Evolutionary conservation across 257 asterid species (phyloP).

Genomic region (Jasminum sambac): DNA sequence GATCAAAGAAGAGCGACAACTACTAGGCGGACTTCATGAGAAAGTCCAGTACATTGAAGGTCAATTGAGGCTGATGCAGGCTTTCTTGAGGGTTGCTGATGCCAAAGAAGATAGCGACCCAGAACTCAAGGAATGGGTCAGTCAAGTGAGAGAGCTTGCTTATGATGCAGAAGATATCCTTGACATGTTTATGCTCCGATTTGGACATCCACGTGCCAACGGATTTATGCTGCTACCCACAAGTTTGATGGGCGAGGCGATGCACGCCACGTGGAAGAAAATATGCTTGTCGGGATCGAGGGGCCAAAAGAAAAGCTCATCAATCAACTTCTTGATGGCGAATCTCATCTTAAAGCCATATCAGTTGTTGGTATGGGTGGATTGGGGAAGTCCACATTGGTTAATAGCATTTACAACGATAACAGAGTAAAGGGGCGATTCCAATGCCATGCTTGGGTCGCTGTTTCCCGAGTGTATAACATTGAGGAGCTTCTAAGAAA

Average conservation of each 20-base stretch:
- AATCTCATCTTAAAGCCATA: no score
- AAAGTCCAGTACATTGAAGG: slow-evolving; percentile 27
- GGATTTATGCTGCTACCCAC: not conserved
- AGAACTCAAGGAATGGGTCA: slow-evolving; percentile 35
- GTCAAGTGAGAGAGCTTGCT: slow-evolving; percentile 39
- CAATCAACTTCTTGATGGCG: not conserved
- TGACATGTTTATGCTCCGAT: slow-evolving; percentile 24
- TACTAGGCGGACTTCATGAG: slow-evolving; percentile 15
- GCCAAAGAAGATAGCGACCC: slow-evolving; percentile 28
- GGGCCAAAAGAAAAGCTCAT: slow-evolving; percentile 28
- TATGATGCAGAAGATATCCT: slow-evolving; percentile 19
- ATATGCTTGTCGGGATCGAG: slow-evolving; percentile 38
- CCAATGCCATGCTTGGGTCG: not conserved
- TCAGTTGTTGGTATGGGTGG: no score
- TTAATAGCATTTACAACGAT: not conserved
- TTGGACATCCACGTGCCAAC: not conserved
- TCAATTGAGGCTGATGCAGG: slow-evolving; percentile 36
- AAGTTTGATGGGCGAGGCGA: not conserved
- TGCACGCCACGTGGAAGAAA: slow-evolving; percentile 17
- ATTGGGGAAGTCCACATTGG: no score
- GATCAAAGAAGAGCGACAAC: slow-evolving; percentile 18
- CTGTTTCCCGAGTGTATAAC: not conserved
- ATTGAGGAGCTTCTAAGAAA: slow-evolving; percentile 12
- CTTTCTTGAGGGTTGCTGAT: slow-evolving; percentile 12
- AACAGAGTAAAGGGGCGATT: not conserved